Evolutionary conservation across 768 basidiomycete genomes (phyloP).

Genomic region (Clitopilus passeckerianus): DNA sequence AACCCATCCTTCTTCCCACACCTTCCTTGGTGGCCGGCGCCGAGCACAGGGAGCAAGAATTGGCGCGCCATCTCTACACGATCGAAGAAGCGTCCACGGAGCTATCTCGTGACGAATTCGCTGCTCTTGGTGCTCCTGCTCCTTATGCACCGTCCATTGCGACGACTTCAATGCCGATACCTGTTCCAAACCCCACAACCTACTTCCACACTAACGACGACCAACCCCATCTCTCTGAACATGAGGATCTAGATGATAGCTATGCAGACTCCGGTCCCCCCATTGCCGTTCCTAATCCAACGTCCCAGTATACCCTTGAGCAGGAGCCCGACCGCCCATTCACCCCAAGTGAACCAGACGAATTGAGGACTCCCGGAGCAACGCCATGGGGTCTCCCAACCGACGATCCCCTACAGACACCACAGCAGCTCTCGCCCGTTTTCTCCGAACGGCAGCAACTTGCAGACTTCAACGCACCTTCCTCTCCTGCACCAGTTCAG

Average conservation of each 20-base stretch:
- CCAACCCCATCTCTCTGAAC: not conserved
- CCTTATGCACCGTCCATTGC: constrained; percentile 11
- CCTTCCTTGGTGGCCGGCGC: constrained; percentile 25
- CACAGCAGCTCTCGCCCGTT: constrained; percentile 14
- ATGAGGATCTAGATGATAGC: constrained; percentile 1
- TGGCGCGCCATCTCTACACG: constrained; percentile 13
- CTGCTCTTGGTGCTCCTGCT: not conserved
- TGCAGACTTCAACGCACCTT: not conserved
- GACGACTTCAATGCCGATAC: constrained; percentile 10
- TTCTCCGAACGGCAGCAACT: not conserved
- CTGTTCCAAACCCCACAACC: constrained; percentile 13
- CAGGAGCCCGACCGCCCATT: not conserved
- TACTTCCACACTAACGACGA: constrained; percentile 5
- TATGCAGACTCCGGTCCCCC: constrained; percentile 11
- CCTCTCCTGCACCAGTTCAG: not conserved
- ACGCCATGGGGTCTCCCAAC: constrained; percentile 10
- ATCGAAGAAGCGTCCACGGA: constrained; percentile 12
- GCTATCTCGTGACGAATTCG: constrained; percentile 1
- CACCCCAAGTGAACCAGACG: constrained; percentile 7
- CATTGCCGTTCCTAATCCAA: constrained; percentile 20
- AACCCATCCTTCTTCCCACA: constrained; percentile 26
- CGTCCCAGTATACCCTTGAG: constrained; percentile 6
- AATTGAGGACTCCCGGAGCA: constrained; percentile 9
- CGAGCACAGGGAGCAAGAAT: constrained; percentile 11
- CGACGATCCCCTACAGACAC: constrained; percentile 17